These are phyloP conservation scores for Glonium stellatum DNA, from an alignment of 495 filamentous ascomycete species.

Conservation along the genomic window DNA sequence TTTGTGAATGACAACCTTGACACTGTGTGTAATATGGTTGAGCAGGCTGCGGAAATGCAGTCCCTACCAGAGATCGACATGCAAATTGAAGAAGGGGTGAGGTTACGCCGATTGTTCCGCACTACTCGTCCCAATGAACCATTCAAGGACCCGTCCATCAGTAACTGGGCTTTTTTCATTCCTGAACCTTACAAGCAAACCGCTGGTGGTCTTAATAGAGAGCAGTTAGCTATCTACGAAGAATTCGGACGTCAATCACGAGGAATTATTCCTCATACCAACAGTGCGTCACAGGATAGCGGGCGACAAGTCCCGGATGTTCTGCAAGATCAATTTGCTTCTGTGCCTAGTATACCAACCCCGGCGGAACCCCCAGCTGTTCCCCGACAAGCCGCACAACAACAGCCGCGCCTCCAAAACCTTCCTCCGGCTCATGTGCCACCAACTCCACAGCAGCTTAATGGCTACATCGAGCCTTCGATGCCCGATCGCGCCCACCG, in stretches of 20 bases:
- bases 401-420: constrained; percentile 33
- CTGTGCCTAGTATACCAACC: constrained; percentile 67
- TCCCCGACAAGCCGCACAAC: constrained; percentile 53
- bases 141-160: constrained; percentile 69
- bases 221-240: constrained; percentile 92
- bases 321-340: constrained; percentile 74
- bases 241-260: constrained; percentile 83
- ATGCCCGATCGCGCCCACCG: constrained; percentile 50
- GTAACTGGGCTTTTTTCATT: constrained; percentile 80
- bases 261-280: constrained; percentile 49
- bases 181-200: constrained; percentile 81
- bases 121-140: constrained; percentile 66
- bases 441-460: constrained; percentile 51
- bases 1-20: constrained; percentile 98
- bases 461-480: constrained; percentile 55
- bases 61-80: constrained; percentile 91
- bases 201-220: constrained; percentile 72
- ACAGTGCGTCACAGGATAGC: constrained; percentile 52
- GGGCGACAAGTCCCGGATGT: constrained; percentile 61
- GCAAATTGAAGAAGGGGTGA: constrained; percentile 69
- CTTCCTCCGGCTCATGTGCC: constrained; percentile 29
- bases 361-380: constrained; percentile 75
- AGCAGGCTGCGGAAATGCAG: constrained; percentile 87
- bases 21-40: constrained; percentile 81
- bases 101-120: constrained; percentile 65